Base-by-base conservation (phyloP, 352 stramenopile genomes). In the Pythium phragmitis region DNA sequence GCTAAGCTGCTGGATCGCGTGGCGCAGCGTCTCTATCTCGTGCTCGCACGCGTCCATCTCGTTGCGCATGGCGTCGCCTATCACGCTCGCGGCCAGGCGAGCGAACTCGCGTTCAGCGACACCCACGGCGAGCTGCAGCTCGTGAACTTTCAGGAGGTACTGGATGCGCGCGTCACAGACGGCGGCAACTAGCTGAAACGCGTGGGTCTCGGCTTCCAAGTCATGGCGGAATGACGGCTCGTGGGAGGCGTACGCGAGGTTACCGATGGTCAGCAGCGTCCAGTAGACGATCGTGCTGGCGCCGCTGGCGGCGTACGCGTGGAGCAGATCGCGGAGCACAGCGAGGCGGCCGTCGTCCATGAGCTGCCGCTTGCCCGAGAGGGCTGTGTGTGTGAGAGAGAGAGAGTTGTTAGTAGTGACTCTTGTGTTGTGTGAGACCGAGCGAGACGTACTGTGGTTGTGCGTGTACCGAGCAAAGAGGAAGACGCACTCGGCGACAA, bases 61-160 rank as follows among this genome's bases (percentile, higher is more conserved):
- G 60, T 92, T 92, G 41, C 79, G 83, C 61, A 84, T 87, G 60
- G 84, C 76, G 64, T 92, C 77, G 48, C 77, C 74, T 21, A 90
- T 81, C 43, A 82, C 67, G n/a, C 72, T 79, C 7, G 72, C 70
- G 14, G 77, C 65, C 28, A 90, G 55, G 12, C 62, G 63, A n/a
- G 71, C 71, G 33, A 84, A 71, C 16, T 65, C 52, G 28, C 58
- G 54, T 33, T 76, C 60, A 16, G 73, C 69, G 8, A 64, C 63
- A 3, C 51, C 50, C 9, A 86, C 53, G 5, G 76, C 75, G 30
- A 86, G 57, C 47, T 88, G 75, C 7, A 90, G 62, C 23, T 79
- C 73, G 39, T 77, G 74, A 23, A 84, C 19, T 1, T 71, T 73
- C 21, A 77, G 63, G 30, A 89, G 70, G 61, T 77, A 89, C 26